phyloP scores from a whole-genome alignment of 1,139 yeast species.

The Pichia sp. region DNA sequence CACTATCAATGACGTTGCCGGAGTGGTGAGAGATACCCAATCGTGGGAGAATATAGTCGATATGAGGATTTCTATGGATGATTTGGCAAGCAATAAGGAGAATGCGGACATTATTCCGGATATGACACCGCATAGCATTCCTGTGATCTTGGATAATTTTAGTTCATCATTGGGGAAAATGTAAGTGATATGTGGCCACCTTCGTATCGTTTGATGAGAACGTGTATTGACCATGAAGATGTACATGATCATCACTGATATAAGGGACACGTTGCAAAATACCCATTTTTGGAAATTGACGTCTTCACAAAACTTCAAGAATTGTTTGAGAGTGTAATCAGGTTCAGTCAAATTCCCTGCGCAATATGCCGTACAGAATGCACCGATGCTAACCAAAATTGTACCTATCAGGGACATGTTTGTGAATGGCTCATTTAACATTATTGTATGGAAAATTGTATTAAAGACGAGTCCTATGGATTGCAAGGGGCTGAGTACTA shows the following conservation, averaged over 20 bases:
- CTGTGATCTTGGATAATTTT: conserved; percentile 31
- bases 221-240: conserved; percentile 15
- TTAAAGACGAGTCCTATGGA: conserved; percentile 85
- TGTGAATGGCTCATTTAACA: conserved; percentile 67
- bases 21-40: conserved; percentile 21
- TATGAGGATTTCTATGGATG: conserved; percentile 63
- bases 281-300: conserved; percentile 42
- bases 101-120: conserved; percentile 84
- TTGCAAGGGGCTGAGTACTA: conserved; percentile 75
- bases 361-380: conserved; percentile 71
- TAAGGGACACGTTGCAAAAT: conserved; percentile 25
- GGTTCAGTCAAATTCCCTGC: conserved; percentile 52
- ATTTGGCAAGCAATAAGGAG: conserved; percentile 76
- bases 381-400: conserved; percentile 61
- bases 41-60: conserved; percentile 34
- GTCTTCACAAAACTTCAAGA: conserved; percentile 35
- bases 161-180: neutral
- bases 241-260: conserved; percentile 24
- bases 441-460: conserved; percentile 61
- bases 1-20: conserved; percentile 45
- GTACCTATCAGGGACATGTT: conserved; percentile 56
- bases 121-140: conserved; percentile 57
- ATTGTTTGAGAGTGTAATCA: conserved; percentile 39
- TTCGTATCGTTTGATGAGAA: too few relatives aligned
- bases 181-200: neutral